phyloP scores from a whole-genome alignment of 2,329 filamentous ascomycete species.

The Aspergillus fischeri region DNA sequence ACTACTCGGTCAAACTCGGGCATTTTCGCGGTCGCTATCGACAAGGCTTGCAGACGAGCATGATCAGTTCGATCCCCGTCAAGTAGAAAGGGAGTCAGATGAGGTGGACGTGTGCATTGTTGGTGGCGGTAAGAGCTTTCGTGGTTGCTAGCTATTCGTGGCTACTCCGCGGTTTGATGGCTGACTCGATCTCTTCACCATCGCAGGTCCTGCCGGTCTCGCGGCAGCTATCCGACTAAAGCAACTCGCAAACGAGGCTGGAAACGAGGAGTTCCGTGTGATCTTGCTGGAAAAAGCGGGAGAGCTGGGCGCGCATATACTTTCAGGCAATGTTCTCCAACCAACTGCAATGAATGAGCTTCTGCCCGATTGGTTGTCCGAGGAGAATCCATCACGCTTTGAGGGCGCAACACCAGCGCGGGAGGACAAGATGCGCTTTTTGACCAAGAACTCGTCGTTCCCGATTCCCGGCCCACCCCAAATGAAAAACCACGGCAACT shows the following conservation, averaged over 20 bases:
- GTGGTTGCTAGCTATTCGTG: not conserved
- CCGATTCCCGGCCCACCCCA: constrained; percentile 87
- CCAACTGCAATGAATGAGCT: constrained; percentile 84
- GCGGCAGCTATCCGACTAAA: constrained; percentile 91
- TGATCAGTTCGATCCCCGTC: constrained; percentile 60
- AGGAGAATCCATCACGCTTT: constrained; percentile 84
- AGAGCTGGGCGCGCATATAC: constrained; percentile 88
- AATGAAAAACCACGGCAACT: constrained; percentile 98
- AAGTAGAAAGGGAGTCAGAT: constrained; percentile 82
- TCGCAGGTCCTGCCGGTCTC: constrained; percentile 76
- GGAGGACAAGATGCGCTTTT: constrained; percentile 84
- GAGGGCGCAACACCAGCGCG: constrained; percentile 80
- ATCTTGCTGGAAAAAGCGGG: constrained; percentile 91
- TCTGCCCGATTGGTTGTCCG: constrained; percentile 86
- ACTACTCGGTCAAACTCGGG: constrained; percentile 30
- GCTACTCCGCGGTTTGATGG: not conserved
- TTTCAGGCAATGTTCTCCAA: constrained; percentile 93
- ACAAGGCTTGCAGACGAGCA: constrained; percentile 44
- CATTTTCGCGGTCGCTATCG: constrained; percentile 43
- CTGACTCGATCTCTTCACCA: constrained; percentile 7
- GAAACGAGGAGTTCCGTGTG: constrained; percentile 93
- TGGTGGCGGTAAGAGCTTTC: constrained; percentile 62
- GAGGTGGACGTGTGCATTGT: constrained; percentile 96
- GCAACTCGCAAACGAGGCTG: constrained; percentile 88
- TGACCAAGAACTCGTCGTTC: constrained; percentile 74